A percentile compares a stretch with the other conserved stretches of the same genome.
phyloP scores from a whole-genome alignment of 257 asterid species.

The Solanum pennellii region DNA sequence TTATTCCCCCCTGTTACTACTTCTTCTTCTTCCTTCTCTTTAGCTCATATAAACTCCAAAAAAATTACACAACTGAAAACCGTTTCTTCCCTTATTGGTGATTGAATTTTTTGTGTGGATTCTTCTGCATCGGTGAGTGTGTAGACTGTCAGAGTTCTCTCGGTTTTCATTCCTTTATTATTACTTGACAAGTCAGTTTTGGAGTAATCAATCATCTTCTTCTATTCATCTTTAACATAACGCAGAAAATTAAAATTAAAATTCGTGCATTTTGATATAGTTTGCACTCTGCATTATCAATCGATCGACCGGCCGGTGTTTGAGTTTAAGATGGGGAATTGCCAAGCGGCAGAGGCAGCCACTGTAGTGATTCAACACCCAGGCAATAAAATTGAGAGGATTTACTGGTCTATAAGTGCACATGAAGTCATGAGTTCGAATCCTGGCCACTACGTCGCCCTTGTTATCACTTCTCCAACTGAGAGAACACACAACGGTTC shows the following conservation, averaged over 20 bases:
- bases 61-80: background rate
- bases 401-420: slow-evolving; percentile 65
- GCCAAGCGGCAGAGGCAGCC: slow-evolving; percentile 92
- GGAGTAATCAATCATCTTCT: background rate
- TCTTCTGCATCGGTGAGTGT: slow-evolving; percentile 4
- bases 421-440: slow-evolving; percentile 59
- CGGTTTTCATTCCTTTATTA: slow-evolving; percentile 3
- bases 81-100: background rate
- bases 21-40: background rate
- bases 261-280: background rate
- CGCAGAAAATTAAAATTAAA: background rate
- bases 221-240: background rate
- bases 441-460: slow-evolving; percentile 84
- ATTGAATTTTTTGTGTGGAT: slow-evolving; percentile 7
- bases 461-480: slow-evolving; percentile 27
- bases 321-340: slow-evolving; percentile 47
- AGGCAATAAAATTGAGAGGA: slow-evolving; percentile 50
- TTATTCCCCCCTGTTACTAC: background rate
- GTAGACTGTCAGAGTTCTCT: background rate
- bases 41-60: background rate
- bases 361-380: slow-evolving; percentile 71
- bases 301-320: background rate
- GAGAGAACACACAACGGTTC: slow-evolving; percentile 26
- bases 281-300: background rate
- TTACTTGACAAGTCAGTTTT: background rate